A percentile compares a stretch with the other conserved stretches of the same genome.
Evolutionary conservation across 192 early-diverging fungal species (phyloP).

Genomic region (Pilaira anomala): DNA sequence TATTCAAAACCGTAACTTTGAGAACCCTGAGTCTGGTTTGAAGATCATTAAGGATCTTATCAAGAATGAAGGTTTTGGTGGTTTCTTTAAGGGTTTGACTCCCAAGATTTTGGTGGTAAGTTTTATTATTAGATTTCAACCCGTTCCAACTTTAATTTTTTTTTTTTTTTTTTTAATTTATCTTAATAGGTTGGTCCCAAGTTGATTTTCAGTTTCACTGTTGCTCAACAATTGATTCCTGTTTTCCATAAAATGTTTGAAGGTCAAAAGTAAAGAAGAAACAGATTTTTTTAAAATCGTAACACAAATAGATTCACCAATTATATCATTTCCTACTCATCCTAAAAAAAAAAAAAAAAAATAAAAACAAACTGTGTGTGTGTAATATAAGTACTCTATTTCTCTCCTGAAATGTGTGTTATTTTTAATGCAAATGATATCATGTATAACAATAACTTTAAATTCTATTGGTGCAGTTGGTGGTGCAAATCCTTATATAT

Average conservation of each 20-base stretch:
- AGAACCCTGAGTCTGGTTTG: slow-evolving; percentile 82
- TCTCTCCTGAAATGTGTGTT: no score
- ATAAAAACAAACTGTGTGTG: no score
- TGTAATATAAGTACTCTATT: no score
- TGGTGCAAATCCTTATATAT: no score
- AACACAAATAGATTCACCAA: no score
- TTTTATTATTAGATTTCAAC: not conserved
- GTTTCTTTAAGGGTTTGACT: slow-evolving; percentile 96
- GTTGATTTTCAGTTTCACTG: slow-evolving; percentile 95
- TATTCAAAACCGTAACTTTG: slow-evolving; percentile 91
- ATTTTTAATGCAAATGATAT: no score
- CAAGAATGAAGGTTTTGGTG: slow-evolving; percentile 83
- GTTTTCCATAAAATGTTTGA: slow-evolving; percentile 57
- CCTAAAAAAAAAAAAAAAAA: no score
- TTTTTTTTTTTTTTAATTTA: slow-evolving; percentile 5
- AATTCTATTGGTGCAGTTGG: no score
- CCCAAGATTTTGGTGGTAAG: slow-evolving; percentile 79
- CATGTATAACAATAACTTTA: no score
- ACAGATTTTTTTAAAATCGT: no score
- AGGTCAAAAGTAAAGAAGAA: slow-evolving; percentile 14
- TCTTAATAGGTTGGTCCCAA: slow-evolving; percentile 78
- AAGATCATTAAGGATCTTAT: slow-evolving; percentile 87
- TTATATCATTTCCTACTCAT: no score
- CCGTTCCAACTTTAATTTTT: not conserved
- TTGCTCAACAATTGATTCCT: slow-evolving; percentile 94